Evolutionary conservation across 345 rosid species (phyloP).

Genomic region (Populus nigra): DNA sequence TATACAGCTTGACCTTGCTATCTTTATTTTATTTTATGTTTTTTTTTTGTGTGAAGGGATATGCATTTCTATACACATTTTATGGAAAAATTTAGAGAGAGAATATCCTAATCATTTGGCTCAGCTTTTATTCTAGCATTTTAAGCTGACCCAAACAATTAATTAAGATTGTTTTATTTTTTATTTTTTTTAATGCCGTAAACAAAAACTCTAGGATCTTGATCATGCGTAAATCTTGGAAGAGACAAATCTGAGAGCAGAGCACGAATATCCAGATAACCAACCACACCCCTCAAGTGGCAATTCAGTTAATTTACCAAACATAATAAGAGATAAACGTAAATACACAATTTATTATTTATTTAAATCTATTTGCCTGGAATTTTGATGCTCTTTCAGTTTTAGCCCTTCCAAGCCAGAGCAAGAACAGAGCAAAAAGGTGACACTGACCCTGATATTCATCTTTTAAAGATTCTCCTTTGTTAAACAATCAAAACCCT

Average conservation of each 20-base stretch:
- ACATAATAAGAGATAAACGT: neutral
- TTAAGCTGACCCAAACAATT: too few species aligned
- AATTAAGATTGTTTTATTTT: too few species aligned
- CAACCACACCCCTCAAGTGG: neutral
- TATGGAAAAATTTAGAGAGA: too few species aligned
- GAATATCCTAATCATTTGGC: too few species aligned
- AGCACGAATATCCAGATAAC: neutral
- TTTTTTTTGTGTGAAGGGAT: too few species aligned
- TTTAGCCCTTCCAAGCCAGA: constrained; percentile 1
- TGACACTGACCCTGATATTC: neutral
- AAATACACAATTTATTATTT: neutral
- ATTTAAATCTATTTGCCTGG: neutral
- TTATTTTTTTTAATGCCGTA: too few species aligned
- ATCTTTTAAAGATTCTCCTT: neutral
- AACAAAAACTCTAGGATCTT: too few species aligned
- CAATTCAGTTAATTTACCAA: neutral
- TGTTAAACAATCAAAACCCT: neutral
- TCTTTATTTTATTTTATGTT: too few species aligned
- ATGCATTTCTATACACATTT: too few species aligned
- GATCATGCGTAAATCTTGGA: neutral
- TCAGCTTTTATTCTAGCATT: too few species aligned
- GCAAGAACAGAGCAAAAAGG: neutral
- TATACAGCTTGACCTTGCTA: too few species aligned
- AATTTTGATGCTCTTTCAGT: neutral
- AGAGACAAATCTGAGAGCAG: neutral